Percentiles rank a stretch among this genome's conserved stretches.
phyloP scores from a whole-genome alignment of 2,329 filamentous ascomycete species.

The Diaporthe caulivora region DNA sequence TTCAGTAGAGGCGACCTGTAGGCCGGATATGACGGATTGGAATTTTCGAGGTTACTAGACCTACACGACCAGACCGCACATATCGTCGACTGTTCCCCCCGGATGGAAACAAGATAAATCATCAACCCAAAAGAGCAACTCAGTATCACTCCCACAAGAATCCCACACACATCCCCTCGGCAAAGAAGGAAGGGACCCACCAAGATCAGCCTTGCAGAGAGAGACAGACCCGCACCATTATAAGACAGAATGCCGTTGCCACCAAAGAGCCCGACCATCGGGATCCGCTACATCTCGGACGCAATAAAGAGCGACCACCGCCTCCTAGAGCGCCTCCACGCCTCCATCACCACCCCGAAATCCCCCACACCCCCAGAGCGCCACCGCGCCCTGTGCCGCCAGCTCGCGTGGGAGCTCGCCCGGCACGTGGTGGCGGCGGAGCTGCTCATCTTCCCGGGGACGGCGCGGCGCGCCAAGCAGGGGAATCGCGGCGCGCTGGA shows the following conservation, averaged over 20 bases:
- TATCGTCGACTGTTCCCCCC: neutral
- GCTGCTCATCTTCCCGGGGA: slow-evolving; percentile 37
- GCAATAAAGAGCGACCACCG: slow-evolving; percentile 38
- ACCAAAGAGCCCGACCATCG: slow-evolving; percentile 12
- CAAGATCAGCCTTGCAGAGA: neutral
- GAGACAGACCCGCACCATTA: no score
- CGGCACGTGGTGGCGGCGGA: slow-evolving; percentile 34
- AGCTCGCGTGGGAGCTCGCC: slow-evolving; percentile 36
- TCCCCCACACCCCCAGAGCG: neutral
- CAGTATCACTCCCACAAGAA: neutral
- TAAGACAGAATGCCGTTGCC: neutral
- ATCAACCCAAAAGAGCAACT: neutral
- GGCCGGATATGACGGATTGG: slow-evolving; percentile 1
- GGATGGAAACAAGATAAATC: neutral
- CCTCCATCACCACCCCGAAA: neutral
- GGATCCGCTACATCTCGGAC: slow-evolving; percentile 38
- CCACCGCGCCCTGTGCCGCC: slow-evolving; percentile 12
- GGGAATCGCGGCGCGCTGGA: slow-evolving; percentile 23
- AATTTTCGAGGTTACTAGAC: slow-evolving; percentile 6
- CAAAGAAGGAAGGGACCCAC: no score
- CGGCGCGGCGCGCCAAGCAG: slow-evolving; percentile 19
- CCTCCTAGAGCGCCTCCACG: slow-evolving; percentile 29
- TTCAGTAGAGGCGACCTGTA: neutral
- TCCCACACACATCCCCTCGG: neutral
- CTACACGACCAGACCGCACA: neutral